These are phyloP conservation scores for Podaxis sp. DNA, from an alignment of 768 basidiomycete species.

Conservation along the genomic window DNA sequence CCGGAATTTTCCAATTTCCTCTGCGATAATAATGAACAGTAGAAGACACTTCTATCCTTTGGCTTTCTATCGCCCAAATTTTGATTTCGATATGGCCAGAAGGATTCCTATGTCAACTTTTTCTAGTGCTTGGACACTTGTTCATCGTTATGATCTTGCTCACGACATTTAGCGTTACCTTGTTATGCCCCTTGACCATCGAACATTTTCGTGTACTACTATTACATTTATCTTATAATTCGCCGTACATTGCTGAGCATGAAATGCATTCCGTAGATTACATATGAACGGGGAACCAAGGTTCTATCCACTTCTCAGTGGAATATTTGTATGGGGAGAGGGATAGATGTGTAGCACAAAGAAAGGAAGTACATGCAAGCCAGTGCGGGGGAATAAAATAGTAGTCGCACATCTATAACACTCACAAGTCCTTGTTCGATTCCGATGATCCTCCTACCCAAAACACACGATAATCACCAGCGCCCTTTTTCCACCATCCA, in stretches of 20 bases:
- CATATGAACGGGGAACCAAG: not conserved
- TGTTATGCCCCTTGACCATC: not conserved
- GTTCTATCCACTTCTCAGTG: not conserved
- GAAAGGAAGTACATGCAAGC: not conserved
- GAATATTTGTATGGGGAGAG: no score
- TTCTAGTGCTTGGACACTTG: not conserved
- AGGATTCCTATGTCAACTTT: not conserved
- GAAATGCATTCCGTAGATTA: slow-evolving; percentile 9
- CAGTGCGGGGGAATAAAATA: not conserved
- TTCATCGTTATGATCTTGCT: not conserved
- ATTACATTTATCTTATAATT: slow-evolving; percentile 8
- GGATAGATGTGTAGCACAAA: not conserved
- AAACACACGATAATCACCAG: slow-evolving; percentile 75
- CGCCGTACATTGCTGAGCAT: not conserved
- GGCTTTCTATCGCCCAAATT: not conserved
- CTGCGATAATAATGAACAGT: not conserved
- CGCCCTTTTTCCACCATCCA: slow-evolving; percentile 72
- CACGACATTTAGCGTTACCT: not conserved
- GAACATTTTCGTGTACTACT: not conserved
- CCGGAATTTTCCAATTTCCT: not conserved
- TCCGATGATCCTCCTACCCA: slow-evolving; percentile 64
- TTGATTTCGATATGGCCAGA: not conserved
- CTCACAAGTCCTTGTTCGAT: not conserved
- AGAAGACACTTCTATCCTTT: not conserved
- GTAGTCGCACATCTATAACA: not conserved